These are phyloP conservation scores for Adansonia madagascariensis DNA, from an alignment of 441 rosid genomes.

Conservation along the genomic window DNA sequence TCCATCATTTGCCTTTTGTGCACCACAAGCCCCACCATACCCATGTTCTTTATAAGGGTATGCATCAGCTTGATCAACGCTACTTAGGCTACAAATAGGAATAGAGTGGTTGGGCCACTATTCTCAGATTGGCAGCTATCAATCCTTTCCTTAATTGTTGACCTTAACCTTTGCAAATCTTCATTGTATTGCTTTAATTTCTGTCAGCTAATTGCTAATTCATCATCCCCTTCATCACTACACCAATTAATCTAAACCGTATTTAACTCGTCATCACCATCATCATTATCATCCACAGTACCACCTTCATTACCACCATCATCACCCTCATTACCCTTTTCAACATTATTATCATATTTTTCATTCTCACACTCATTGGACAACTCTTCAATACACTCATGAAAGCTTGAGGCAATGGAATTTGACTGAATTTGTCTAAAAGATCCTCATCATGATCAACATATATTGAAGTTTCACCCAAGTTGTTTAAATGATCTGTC, in stretches of 20 bases:
- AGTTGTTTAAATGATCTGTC: neutral
- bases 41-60: neutral
- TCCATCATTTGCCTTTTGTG: too few species aligned
- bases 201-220: too few species aligned
- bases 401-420: neutral
- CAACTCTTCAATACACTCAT: neutral
- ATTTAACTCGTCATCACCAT: too few species aligned
- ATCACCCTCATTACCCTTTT: too few species aligned
- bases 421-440: neutral
- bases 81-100: neutral
- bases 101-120: too few species aligned
- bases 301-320: neutral
- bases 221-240: too few species aligned
- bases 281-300: too few species aligned
- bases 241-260: too few species aligned
- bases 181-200: too few species aligned
- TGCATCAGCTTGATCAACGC: neutral
- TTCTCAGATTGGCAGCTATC: neutral
- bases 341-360: too few species aligned
- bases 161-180: too few species aligned
- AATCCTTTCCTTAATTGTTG: neutral
- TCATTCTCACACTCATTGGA: neutral
- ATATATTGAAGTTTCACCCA: neutral
- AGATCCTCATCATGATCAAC: neutral
- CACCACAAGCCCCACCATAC: too few species aligned